Evolutionary conservation across 2,329 filamentous ascomycete species (phyloP), one percentile per base, ranked within the genome.

Genomic region (Penicillium sp.): DNA sequence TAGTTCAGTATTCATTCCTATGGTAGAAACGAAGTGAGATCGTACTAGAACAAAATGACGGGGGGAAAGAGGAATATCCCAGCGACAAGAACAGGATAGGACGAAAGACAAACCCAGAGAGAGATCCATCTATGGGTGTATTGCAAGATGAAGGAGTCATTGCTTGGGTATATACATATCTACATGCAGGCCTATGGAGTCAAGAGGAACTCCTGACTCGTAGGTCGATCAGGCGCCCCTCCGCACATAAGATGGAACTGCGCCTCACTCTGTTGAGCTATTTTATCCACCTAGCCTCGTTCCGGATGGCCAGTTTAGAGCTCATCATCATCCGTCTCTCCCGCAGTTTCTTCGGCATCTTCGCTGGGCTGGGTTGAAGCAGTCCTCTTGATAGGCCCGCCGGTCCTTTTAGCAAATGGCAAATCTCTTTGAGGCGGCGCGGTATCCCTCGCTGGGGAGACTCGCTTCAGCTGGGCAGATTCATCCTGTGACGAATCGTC

Each of bases 271-370:
- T 8, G 13, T 39, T 45, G 23, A 38, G 41, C 11, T 40, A 21
- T 5, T 19, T 9, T 34, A n/a, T 47, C 23, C n/a, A 15, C 44
- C 9, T 41, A 4, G 13, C 44, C 9, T 41, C 7, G 16, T 38
- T 44, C 9, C 23, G n/a, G n/a, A 21, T 19, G 13, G 16, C 8
- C 23, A 50, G 2, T 21, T 62, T 50, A 77, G 50, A 77, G 56
- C 57, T 78, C 76, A 66, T 78, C 76, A 58, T 78, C 76, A 55
- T 76, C 75, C 10, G 72, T 75, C 50, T 74, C 74, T 21, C 73
- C 75, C 33, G 58, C 68, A 6, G 62, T 70, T 39, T 63, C 68
- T 50, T 69, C 70, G 6, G 51, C 60, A 33, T 59, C 62, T 31
- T 64, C 57, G 15, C 53, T 55, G 33, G 55, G 29, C 23, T n/a